Base-by-base conservation (phyloP, 176 grass and related monocot genomes). In the Zoysia pacifica region DNA sequence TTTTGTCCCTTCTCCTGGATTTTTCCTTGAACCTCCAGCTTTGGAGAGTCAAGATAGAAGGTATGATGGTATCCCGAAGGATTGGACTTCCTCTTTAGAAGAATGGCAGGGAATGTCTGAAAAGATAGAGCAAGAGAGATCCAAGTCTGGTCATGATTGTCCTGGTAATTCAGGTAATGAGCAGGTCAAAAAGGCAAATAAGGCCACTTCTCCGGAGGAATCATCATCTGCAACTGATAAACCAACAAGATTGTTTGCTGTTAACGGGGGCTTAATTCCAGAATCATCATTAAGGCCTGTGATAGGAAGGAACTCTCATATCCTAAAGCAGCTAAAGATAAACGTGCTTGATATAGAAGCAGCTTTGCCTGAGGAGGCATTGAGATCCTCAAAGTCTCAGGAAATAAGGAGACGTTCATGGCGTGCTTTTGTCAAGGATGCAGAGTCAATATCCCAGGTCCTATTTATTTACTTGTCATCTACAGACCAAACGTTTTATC, bases 331-430 rank as follows among this genome's bases (percentile, higher is more conserved):
- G 74, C 81, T 93, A 46, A 98, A 98, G 86, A 89, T 85, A 62
- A 93, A 93, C 76, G 86, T 98, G 67, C 90, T 98, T 75, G 92
- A 98, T 82, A 89, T 98, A 74, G 95, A 98, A 54, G 92, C 95
- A 65, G 90, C 86, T 61, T 81, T 98, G 65, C 88, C 95, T 49
- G 86, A 87, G 8, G 92, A 94, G 83, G 86, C 92, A 69, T 73
- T 94, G 52, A 94, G 72, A 72, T 79, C 84, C 48, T 90, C 88
- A 11, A 98, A 87, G 69, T 87, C 74, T 68, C 83, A 82, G 60
- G 62, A 87, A 76, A 91, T 49, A 69, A 91, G 81, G 94, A 89
- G 92, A 81, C 50, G 81, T 48, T 85, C 80, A 61, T 98, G 96
- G 96, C 96, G 90, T 62, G 74, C 83, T 85, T 93, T 98, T 93